Percentiles rank a stretch among this genome's conserved stretches.
Conservation (phyloP, 139 green algal species). For the Micractinium sp. region DNA sequence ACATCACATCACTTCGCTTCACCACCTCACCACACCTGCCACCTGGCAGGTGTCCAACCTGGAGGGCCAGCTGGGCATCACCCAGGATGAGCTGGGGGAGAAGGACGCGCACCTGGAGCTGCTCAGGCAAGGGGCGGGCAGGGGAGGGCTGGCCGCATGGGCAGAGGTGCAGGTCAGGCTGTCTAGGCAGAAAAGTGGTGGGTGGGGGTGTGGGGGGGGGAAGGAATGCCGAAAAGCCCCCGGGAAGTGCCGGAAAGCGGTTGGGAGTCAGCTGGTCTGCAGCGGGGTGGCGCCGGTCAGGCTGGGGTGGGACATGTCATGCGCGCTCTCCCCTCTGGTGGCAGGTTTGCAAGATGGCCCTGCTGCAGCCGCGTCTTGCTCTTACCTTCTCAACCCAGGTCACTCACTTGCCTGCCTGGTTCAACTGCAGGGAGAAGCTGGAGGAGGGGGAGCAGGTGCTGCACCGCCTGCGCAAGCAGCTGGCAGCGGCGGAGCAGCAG, state of each 20-base stretch:
- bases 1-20: too few relatives aligned
- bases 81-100: conserved; percentile 11
- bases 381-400: not conserved
- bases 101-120: conserved; percentile 29
- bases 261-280: too few relatives aligned
- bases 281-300: too few relatives aligned
- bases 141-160: not conserved
- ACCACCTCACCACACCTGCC: too few relatives aligned
- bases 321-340: too few relatives aligned
- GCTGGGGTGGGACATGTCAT: too few relatives aligned
- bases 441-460: conserved; percentile 4
- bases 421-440: conserved; percentile 5
- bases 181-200: not conserved
- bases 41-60: conserved; percentile 14
- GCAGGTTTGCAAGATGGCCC: too few relatives aligned
- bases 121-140: not conserved
- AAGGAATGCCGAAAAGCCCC: too few relatives aligned
- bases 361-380: not conserved
- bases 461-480: conserved; percentile 11
- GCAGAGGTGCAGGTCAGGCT: not conserved
- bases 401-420: not conserved
- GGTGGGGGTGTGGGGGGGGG: not conserved
- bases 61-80: conserved; percentile 29
- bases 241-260: too few relatives aligned
- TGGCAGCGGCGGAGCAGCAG: not conserved